Evolutionary conservation across 83 land plant genomes (phyloP), one percentile per base, ranked within the genome.

Genomic region (Picea engelmannii): DNA sequence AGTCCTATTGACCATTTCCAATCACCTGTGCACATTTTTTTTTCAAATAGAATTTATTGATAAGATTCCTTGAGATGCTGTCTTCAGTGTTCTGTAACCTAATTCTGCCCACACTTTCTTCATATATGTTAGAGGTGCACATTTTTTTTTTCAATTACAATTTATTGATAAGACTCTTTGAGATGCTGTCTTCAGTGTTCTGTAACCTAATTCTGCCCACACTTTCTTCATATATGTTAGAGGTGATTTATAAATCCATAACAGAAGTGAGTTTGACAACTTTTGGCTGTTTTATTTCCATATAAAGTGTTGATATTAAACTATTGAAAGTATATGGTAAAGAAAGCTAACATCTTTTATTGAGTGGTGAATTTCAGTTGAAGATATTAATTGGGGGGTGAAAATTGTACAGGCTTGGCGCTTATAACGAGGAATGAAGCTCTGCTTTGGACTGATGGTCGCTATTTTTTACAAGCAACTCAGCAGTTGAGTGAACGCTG

Each of bases 381-480:
- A 73, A n/a, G 40, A 69, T 70, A 17, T 18, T 70, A 55, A 55
- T 12, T 3, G 13, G 13, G 58, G 15, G 13, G 58, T 55, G n/a
- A 47, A 17, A 75, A 35, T 62, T 23, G 18, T 82, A 70, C 91
- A 96, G 99, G 99, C 47, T 82, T 95, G 80, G 99, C 98, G 5
- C 88, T 97, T 75, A 87, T 97, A 78, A 91, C 95, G 35, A 79
- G 78, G 85, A 78, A 84, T 66, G 94, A 92, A 62, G 98, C 99
- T 61, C 86, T 85, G 66, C 85, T 97, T 20, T 97, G 99, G 99
- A 97, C 99, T 13, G 99, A 97, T 90, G 99, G 99, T 16, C 91
- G 99, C n/a, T 97, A 97, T 81, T 97, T 97, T 80, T 82, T 97
- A 90, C 99, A 97, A 84, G 99, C 99, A 78, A 62, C 81, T 49